Conservation (phyloP, 139 green algal genomes). For the Picochlorum sp. region DNA sequence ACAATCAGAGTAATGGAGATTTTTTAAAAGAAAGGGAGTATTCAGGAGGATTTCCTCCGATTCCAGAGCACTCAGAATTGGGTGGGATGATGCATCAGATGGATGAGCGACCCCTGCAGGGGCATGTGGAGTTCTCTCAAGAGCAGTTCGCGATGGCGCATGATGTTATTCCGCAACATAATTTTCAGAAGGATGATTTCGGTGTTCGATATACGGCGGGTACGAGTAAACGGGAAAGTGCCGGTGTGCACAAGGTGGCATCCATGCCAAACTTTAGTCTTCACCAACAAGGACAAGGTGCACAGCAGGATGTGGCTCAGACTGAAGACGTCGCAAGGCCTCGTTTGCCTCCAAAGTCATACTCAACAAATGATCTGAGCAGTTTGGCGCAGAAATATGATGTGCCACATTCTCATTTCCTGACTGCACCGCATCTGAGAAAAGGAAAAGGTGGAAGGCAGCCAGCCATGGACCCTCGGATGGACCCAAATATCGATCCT, state of each 20-base stretch:
- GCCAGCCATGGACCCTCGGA: slow-evolving; percentile 55
- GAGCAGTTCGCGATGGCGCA: background rate
- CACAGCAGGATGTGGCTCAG: background rate
- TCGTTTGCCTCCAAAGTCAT: slow-evolving; percentile 8
- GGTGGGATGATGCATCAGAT: background rate
- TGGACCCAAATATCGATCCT: slow-evolving; percentile 70
- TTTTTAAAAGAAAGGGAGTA: background rate
- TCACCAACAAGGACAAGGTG: background rate
- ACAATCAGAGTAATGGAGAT: too few species aligned
- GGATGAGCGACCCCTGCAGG: too few species aligned
- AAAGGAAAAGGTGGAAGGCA: slow-evolving; percentile 68
- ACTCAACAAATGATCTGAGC: slow-evolving; percentile 16
- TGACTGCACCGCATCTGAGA: slow-evolving; percentile 26
- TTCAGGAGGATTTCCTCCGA: background rate
- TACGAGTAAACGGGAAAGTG: background rate
- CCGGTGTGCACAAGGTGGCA: background rate
- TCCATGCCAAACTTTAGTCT: background rate
- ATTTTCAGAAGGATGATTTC: background rate
- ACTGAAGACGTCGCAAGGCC: background rate
- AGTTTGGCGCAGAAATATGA: background rate
- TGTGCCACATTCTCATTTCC: slow-evolving; percentile 22
- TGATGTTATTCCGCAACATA: background rate
- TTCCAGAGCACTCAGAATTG: slow-evolving; percentile 1
- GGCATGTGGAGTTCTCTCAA: too few species aligned
- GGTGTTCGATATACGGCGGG: background rate